Evolutionary conservation across 306 rosid species (phyloP), one percentile per base, ranked within the genome.

Genomic region (Mucuna pruriens): DNA sequence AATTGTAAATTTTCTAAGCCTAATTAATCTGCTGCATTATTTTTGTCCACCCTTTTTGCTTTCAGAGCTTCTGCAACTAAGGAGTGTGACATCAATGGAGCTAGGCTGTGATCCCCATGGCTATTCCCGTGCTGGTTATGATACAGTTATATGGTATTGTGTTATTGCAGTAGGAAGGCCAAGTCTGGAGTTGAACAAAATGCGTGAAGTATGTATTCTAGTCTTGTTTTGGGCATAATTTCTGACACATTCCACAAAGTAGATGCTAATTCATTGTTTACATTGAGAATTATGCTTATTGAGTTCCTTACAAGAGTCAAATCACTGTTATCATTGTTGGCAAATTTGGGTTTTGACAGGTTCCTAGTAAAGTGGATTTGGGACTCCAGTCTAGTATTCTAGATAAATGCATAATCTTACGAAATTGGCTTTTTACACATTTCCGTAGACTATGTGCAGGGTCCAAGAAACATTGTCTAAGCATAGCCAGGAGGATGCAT

Each of bases 101-200:
- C 85, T 93, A 84, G 97, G 99, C 54, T 95, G 99, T 76, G 97
- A 95, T 86, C 88, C 98, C 44, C 91, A 12, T 20, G 98, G 98
- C 67, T 93, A 89, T 85, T 95, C 98, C 60, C 96, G 95, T 84
- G 97, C 98, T 74, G 98, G 98, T 87, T 88, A 75, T 15, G 92
- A 89, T 78, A 86, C 92, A 5, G 23, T 67, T 15, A 89, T 92
- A 62, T 95, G 99, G 99, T 95, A 95, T 86, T 95, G 99, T 83
- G 98, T 94, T 67, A 74, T 93, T 74, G 73, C 92, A 74, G 95
- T 92, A 42, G 99, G 99, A 86, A 85, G 97, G 82, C 87, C 83
- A 54, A 87, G 98, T 64, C 80, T 85, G 44, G 92, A 89, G 71
- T 88, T 93, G 86, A 91, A 90, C 85, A 89, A 82, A 85, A 87